A percentile compares a stretch with the other conserved stretches of the same genome.
Evolutionary conservation across 768 basidiomycete genomes (phyloP).

Genomic region (Phallus indusiatus): DNA sequence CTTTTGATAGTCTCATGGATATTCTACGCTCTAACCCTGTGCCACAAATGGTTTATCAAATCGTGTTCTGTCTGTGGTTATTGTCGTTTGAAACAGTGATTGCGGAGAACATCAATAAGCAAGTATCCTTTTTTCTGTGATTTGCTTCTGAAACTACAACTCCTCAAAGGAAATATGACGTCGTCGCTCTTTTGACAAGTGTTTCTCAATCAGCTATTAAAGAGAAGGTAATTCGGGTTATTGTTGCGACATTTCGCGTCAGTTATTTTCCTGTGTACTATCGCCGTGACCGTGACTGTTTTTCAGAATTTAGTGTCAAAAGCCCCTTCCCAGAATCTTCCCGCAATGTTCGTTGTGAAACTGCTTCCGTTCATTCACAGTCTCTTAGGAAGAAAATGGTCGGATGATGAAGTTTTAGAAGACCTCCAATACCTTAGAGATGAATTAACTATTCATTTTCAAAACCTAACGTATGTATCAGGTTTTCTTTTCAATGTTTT

Average conservation of each 20-base stretch:
- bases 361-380: slow-evolving; percentile 83
- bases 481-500: background rate
- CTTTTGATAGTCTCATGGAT: slow-evolving; percentile 56
- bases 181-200: slow-evolving; percentile 75
- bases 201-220: slow-evolving; percentile 87
- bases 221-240: slow-evolving; percentile 92
- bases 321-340: slow-evolving; percentile 80
- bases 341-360: slow-evolving; percentile 85
- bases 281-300: slow-evolving; percentile 1
- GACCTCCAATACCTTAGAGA: slow-evolving; percentile 83
- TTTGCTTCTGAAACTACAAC: slow-evolving; percentile 5
- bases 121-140: slow-evolving; percentile 17
- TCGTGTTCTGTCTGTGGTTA: slow-evolving; percentile 88
- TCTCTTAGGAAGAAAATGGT: slow-evolving; percentile 76
- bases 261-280: slow-evolving; percentile 7
- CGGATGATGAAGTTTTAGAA: slow-evolving; percentile 90
- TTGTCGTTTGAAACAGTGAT: slow-evolving; percentile 84
- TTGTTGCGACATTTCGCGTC: slow-evolving; percentile 86
- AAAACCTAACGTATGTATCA: slow-evolving; percentile 74
- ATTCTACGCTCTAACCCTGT: slow-evolving; percentile 72
- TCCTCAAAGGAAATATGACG: slow-evolving; percentile 65
- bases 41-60: slow-evolving; percentile 94
- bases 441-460: slow-evolving; percentile 76
- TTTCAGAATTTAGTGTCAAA: slow-evolving; percentile 79
- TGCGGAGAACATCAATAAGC: slow-evolving; percentile 85